phyloP scores from a whole-genome alignment of 306 rosid species.

The Ziziphus jujuba region DNA sequence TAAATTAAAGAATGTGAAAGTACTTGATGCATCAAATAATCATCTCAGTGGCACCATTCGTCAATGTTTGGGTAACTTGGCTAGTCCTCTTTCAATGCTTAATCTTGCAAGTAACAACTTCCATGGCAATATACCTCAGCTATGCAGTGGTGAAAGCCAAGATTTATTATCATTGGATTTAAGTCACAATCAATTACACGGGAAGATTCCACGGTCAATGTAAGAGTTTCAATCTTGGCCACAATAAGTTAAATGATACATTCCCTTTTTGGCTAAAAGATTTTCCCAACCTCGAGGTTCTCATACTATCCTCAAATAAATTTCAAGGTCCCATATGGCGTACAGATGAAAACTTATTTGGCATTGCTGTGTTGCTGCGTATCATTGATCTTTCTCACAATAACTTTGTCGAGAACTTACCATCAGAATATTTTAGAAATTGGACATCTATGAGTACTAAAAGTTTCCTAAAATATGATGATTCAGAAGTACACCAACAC shows the following conservation, averaged over 20 bases:
- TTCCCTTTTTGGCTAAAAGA: constrained; percentile 7
- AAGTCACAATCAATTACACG: background rate
- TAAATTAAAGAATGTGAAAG: background rate
- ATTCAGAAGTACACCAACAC: too few species aligned
- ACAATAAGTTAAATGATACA: background rate
- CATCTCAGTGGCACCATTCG: background rate
- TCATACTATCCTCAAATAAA: background rate
- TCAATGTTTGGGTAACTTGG: too few species aligned
- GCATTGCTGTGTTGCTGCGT: background rate
- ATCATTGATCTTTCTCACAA: constrained; percentile 1
- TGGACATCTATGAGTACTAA: background rate
- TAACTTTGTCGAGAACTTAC: background rate
- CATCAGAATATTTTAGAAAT: background rate
- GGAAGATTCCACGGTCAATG: constrained; percentile 12
- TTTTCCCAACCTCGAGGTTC: background rate
- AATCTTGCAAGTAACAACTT: too few species aligned
- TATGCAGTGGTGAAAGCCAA: too few species aligned
- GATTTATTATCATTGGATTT: background rate
- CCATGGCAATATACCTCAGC: background rate
- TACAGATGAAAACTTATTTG: background rate
- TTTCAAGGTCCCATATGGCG: constrained; percentile 10
- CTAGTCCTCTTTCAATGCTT: too few species aligned
- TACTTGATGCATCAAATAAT: background rate
- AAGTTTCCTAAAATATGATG: too few species aligned
- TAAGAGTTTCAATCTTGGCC: background rate